Evolutionary conservation across 164 flowering plant genomes (phyloP), one percentile per base, ranked within the genome.

Genomic region (Amborella trichopoda): DNA sequence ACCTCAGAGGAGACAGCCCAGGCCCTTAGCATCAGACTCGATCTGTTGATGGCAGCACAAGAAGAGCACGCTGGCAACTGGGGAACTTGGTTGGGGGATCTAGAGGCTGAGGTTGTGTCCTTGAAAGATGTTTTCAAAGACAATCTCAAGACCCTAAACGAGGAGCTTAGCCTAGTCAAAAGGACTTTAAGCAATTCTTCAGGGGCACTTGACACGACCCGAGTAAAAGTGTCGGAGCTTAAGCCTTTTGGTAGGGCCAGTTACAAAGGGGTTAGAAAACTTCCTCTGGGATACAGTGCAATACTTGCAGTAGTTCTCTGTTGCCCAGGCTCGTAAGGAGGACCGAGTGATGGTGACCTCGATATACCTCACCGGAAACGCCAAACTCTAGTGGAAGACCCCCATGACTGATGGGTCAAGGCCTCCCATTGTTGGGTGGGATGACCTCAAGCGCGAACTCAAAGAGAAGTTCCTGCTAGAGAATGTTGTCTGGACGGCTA

Each of bases 401-500:
- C 32, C 26, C 2, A 32, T 24, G 1, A 32, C 37, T 0, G 32
- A 49, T 16, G 14, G 6, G 2, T 11, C 10, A 1, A 16, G 19
- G 2, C 24, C 55, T 3, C 23, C 6, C 3, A 51, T 51, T 9
- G 25, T 6, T 10, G 16, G 2, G 6, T 40, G 55, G 55, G 45
- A 26, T 2, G 1, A 13, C 12, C 3, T 40, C 19, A 44, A 44
- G 20, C 4, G 4, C n/a, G 56, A 64, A 13, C 20, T 53, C 19
- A 49, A 40, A 28, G 39, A 38, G 3, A 51, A 63, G 18, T 63
- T 63, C 34, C n/a, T 52, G 12, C 50, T 46, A 0, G 3, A 4
- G 14, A 51, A 62, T 33, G 37, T 46, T 1, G 21, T 40, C 1
- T 63, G 57, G 64, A 0, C 21, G 8, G 58, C 68, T 2, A 8